Base-by-base conservation (phyloP, 345 rosid species). In the Erodium maritimum region DNA sequence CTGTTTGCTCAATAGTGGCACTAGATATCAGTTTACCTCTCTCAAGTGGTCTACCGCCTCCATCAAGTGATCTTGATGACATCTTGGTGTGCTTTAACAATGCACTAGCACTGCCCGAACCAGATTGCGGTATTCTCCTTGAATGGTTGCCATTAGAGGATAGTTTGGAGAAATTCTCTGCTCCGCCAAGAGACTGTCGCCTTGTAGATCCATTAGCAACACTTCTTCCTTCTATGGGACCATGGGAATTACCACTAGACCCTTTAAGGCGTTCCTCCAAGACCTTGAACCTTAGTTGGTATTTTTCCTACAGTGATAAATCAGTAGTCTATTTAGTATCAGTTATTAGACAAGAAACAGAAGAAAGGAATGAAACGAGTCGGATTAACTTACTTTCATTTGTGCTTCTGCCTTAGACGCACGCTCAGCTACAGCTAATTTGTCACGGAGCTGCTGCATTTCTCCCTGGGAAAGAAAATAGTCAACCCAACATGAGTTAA, bases 341-440 rank as follows among this genome's bases (percentile, higher is more conserved):
- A 45, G 24, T 51, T 21, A 55, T 6, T 34, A 16, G 50, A 45
- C 23, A 18, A n/a, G 24, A 3, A 48, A 59, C 57, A 52, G 4
- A 6, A 23, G 17, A 17, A 23, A 29, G 29, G 17, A 7, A 59
- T 17, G 29, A 11, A 19, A 23, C 17, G 3, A 45, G 19, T 59
- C 17, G 22, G 56, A 24, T 18, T 51, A 22, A 23, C 67, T 13
- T 64, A 77, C 81, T 70, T 77, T 77, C 62, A 77, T 8, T 25
- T 73, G 81, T 42, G 81, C 76, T 68, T 77, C 81, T 21, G 81
- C 75, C 61, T 71, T 77, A 57, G 81, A 78, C 51, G 81, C 57
- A 23, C 81, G 78, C 65, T 77, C 78, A 1, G 81, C 78, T 23
- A 73, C 65, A 20, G 63, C 73, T 34, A 77, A 64, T 53, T 77